These are phyloP conservation scores for Podospora anserina DNA, from an alignment of 495 filamentous ascomycete genomes.

Conservation along the genomic window DNA sequence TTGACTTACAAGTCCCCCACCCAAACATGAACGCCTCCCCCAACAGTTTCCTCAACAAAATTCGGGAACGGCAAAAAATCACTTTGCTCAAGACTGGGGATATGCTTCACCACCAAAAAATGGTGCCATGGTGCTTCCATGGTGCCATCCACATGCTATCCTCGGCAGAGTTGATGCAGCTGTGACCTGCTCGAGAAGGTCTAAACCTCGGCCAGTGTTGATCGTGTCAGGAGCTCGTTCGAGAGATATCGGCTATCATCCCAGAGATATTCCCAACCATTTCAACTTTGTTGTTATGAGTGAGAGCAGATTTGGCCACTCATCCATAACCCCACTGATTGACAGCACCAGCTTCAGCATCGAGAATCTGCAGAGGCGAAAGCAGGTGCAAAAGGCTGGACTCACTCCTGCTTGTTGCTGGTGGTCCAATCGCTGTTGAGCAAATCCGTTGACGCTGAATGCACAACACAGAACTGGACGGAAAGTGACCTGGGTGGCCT, in stretches of 20 bases:
- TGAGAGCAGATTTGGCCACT: background rate
- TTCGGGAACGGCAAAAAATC: conserved; percentile 16
- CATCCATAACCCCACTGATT: background rate
- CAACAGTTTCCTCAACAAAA: conserved; percentile 42
- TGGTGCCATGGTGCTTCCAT: conserved; percentile 7
- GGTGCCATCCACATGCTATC: conserved; percentile 26
- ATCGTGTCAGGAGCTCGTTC: conserved; percentile 15
- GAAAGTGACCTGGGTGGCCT: conserved; percentile 6
- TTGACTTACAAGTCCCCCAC: conserved; percentile 6
- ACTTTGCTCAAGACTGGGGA: conserved; percentile 11
- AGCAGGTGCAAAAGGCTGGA: conserved; percentile 6
- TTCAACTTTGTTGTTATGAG: background rate
- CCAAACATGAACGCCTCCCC: conserved; percentile 23
- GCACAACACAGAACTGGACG: background rate
- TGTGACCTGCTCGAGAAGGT: background rate
- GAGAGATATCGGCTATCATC: conserved; percentile 7
- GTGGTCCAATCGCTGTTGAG: conserved; percentile 2
- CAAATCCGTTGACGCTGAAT: background rate
- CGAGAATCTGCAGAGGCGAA: background rate
- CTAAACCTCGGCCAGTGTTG: conserved; percentile 8
- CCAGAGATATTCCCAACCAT: background rate
- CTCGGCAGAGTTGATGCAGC: conserved; percentile 21
- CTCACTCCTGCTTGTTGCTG: background rate
- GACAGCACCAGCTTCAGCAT: background rate
- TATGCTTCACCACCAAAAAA: conserved; percentile 11